Evolutionary conservation across 352 stramenopile species (phyloP).

Genomic region (Phytopythium sindhum): DNA sequence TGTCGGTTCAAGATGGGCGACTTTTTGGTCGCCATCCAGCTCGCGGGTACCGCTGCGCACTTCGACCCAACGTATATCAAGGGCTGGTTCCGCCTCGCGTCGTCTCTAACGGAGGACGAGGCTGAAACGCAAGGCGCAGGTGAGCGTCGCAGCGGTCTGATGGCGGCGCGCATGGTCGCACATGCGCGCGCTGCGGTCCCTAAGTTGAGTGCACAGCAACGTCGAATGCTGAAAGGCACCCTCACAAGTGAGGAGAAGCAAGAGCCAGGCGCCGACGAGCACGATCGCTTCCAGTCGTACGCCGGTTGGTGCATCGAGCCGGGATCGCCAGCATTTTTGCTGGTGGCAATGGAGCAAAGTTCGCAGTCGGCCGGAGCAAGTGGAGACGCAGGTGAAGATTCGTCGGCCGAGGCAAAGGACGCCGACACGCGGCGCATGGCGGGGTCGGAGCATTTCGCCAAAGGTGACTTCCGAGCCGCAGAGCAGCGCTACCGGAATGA

Average conservation of each 20-base stretch:
- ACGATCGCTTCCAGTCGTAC: slow-evolving; percentile 7
- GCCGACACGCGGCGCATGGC: slow-evolving; percentile 12
- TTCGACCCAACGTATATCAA: slow-evolving; percentile 18
- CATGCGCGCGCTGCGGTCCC: background rate
- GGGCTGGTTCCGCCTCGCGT: slow-evolving; percentile 17
- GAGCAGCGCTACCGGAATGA: slow-evolving; percentile 15
- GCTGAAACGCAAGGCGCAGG: background rate
- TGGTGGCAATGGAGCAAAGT: no score
- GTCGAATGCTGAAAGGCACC: background rate
- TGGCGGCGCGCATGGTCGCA: background rate
- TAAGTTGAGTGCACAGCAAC: background rate
- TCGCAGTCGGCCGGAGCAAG: no score
- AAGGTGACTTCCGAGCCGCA: slow-evolving; percentile 9
- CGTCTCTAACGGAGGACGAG: slow-evolving; percentile 10
- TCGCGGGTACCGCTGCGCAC: slow-evolving; percentile 17
- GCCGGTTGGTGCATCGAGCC: slow-evolving; percentile 16
- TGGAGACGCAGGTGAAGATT: no score
- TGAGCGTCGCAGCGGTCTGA: background rate
- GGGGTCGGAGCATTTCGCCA: slow-evolving; percentile 13
- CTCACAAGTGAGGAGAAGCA: background rate
- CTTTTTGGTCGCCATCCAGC: slow-evolving; percentile 12
- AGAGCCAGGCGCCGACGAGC: background rate
- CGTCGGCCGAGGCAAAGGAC: background rate
- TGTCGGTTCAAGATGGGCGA: slow-evolving; percentile 20
- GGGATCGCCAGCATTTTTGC: no score